phyloP scores from a whole-genome alignment of 805 yeast genomes.

The Starmerella davenportii region DNA sequence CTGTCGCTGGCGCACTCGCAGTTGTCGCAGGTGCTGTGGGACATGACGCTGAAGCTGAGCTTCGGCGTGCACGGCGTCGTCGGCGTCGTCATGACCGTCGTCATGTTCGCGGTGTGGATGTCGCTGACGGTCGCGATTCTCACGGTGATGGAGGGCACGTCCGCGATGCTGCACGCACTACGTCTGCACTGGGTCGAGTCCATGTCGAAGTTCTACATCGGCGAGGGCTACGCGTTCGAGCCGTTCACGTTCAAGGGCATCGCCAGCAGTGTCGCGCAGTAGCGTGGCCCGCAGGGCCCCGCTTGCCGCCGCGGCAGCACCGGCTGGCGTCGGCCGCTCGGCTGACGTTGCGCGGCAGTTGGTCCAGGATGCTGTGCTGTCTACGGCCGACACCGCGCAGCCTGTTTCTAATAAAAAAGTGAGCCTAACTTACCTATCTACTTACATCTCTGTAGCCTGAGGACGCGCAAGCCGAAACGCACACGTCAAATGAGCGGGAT shows the following conservation, averaged over 20 bases:
- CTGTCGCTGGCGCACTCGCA: constrained; percentile 93
- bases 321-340: no score
- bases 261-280: no score
- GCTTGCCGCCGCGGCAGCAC: no score
- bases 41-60: constrained; percentile 75
- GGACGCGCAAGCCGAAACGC: no score
- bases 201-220: constrained; percentile 94
- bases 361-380: no score
- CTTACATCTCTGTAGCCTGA: no score
- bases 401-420: no score
- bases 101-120: constrained; percentile 90
- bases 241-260: constrained; percentile 52
- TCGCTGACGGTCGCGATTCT: constrained; percentile 73
- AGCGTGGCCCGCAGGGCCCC: no score
- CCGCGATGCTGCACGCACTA: constrained; percentile 96
- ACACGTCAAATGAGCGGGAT: no score
- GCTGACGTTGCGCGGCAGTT: no score
- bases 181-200: constrained; percentile 99
- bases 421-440: no score
- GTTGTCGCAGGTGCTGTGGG: constrained; percentile 85
- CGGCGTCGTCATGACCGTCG: constrained; percentile 59
- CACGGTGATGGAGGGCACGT: constrained; percentile 96
- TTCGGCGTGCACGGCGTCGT: constrained; percentile 46
- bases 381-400: no score
- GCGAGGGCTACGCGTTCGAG: constrained; percentile 80